Evolutionary conservation across 805 yeast species (phyloP), one percentile per base, ranked within the genome.

Genomic region (Candida odintsovae): DNA sequence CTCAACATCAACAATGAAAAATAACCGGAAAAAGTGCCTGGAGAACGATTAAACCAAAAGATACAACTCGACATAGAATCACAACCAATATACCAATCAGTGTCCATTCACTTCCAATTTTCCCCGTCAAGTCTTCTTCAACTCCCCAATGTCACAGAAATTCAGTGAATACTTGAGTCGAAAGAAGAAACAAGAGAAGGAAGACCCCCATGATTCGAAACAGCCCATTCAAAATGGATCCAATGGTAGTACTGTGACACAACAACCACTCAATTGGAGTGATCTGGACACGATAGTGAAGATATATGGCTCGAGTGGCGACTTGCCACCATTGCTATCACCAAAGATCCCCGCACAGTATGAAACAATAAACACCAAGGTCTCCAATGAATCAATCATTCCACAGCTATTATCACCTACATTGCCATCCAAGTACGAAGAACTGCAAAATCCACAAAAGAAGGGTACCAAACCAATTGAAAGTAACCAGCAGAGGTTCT

Each of bases 351-450:
- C 55, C 6, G n/a, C 35, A 3, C 16, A 21, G n/a, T 51, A 40
- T 15, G 33, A 35, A 20, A 25, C 20, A 20, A 36, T 25, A 4
- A n/a, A 13, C 10, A 18, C 10, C 28, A 23, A 26, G 18, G 9
- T 6, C 28, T 2, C 29, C 18, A 20, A n/a, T 9, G 38, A 16
- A 38, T 16, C 13, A 20, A 15, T 12, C 23, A 18, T 31, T 4
- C 45, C 45, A 36, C 22, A 29, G 19, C 18, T 51, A 51, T 44
- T 57, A 2, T 54, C 59, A 13, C 61, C 61, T 1, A 55, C 59
- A 3, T 35, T 55, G 4, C 59, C 59, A 3, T 43, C 51, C 2
- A 46, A 35, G 26, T 51, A 48, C 23, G 28, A 43, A 1, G 28
- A 39, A 3, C 29, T 42, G 26, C 49, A 46, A 31, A 39, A 31